These are phyloP conservation scores for Ceratocystis huliohia DNA, from an alignment of 2,329 filamentous ascomycete genomes.

Conservation along the genomic window DNA sequence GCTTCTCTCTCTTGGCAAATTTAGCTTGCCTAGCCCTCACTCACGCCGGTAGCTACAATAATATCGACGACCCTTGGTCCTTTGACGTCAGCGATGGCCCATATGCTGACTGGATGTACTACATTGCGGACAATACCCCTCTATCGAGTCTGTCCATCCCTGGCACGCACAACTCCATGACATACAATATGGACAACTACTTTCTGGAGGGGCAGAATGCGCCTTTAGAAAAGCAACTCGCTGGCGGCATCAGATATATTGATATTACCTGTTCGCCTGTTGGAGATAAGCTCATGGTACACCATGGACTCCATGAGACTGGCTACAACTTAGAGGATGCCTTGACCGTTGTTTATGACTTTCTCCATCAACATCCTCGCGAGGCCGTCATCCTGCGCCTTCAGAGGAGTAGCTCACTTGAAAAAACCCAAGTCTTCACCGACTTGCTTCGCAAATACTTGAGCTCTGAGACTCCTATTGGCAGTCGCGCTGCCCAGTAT, in stretches of 20 bases:
- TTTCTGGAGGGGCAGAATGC: neutral
- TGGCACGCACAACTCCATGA: neutral
- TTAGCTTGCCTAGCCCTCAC: neutral
- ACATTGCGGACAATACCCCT: neutral
- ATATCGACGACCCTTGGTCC: neutral
- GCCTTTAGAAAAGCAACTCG: neutral
- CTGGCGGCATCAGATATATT: neutral
- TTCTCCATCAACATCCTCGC: neutral
- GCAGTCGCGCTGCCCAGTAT: neutral
- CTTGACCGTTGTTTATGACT: neutral
- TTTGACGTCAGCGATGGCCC: neutral
- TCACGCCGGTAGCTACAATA: neutral
- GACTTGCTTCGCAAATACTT: neutral
- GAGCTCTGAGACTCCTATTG: neutral
- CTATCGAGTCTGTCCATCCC: neutral
- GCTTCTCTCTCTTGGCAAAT: neutral
- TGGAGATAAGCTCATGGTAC: neutral
- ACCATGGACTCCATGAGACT: neutral
- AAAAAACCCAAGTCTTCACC: neutral
- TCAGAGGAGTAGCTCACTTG: neutral
- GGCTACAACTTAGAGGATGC: neutral
- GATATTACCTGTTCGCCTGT: neutral
- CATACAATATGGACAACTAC: neutral
- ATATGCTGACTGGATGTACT: neutral
- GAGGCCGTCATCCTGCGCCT: neutral